Evolutionary conservation across 179 eudicot genomes (phyloP), one percentile per base, ranked within the genome.

Genomic region (Spinacia oleracea): DNA sequence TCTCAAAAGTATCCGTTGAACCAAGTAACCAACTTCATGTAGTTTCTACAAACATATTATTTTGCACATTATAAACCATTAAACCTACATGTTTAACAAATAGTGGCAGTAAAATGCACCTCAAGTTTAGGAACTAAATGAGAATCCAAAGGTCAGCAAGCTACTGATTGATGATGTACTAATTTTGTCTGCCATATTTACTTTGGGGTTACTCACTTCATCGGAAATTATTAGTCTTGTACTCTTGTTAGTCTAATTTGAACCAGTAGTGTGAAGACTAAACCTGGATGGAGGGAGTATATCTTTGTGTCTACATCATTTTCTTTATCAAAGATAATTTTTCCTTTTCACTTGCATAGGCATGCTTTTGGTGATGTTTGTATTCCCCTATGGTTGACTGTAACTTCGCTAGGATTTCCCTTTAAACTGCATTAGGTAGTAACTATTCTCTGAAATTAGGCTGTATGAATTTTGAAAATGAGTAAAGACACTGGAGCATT

Each of bases 401-500:
- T 74, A 43, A 42, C 14, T 69, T 71, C 46, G 75, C 43, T 68
- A 73, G 74, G 82, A 66, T 76, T 76, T 77, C 64, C 78, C 73
- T 32, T 29, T 70, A 20, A 71, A 73, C 67, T 45, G 77, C 82
- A 74, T 29, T 72, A 71, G 58, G 76, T 78, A 53, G 85, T 86
- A 45, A 85, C 80, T 73, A 74, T 70, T 69, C 74, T 83, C 51
- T 79, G 63, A 83, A 86, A 84, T 78, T 89, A 85, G 91, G 90
- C 73, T 88, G 83, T 75, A 81, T 85, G 83, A 85, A 80, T 87
- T 85, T 89, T 86, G 89, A 90, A 83, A 77, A 83, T 87, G 89
- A 85, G 89, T 91, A 89, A 89, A 90, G 93, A 85, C 84, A 81
- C 82, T 89, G 88, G 89, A 88, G 92, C 88, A 84, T 90, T 91